Evolutionary conservation across 805 yeast species (phyloP), one percentile per base, ranked within the genome.

Genomic region (Saturnispora hagleri): DNA sequence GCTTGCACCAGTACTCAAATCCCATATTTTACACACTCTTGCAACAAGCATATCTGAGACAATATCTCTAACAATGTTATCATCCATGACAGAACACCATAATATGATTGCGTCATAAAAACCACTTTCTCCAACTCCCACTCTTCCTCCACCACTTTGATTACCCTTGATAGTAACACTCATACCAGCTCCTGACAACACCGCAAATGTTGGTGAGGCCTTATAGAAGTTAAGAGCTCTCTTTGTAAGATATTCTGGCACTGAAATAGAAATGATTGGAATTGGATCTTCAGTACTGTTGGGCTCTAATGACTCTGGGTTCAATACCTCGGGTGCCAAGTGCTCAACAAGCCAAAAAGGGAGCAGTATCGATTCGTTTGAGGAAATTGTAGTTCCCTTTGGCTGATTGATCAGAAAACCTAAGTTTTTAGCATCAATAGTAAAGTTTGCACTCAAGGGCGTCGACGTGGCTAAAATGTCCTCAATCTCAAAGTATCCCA

Each of bases 351-450:
- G 68, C 98, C 98, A 91, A 28, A 89, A 66, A 0, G 98, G 98
- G 24, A 91, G 72, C 53, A 86, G 90, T 3, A 89, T 60, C 60
- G 81, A 81, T 2, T 89, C 73, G 34, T 80, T 82, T 58, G 79
- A 74, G 51, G 70, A 67, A 31, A 84, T 55, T 6, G 28, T 71
- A 54, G 81, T 63, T 56, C 79, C 75, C 1, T 85, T 87, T 1
- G 89, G 86, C 54, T 84, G 80, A 7, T 90, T 89, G 60, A 85
- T 90, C 6, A 91, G 71, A 61, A 84, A 88, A 2, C 97, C 97
- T n/a, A 91, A 70, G 0, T 93, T 91, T 50, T 50, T 31, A 12
- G 55, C 51, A 24, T 22, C 46, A n/a, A 33, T 27, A 24, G 47
- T 41, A 22, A 47, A 54, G 31, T 41, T 43, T 15, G 51, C 55